Conservation (phyloP, 768 basidiomycete genomes). For the Dendrothele bispora region DNA sequence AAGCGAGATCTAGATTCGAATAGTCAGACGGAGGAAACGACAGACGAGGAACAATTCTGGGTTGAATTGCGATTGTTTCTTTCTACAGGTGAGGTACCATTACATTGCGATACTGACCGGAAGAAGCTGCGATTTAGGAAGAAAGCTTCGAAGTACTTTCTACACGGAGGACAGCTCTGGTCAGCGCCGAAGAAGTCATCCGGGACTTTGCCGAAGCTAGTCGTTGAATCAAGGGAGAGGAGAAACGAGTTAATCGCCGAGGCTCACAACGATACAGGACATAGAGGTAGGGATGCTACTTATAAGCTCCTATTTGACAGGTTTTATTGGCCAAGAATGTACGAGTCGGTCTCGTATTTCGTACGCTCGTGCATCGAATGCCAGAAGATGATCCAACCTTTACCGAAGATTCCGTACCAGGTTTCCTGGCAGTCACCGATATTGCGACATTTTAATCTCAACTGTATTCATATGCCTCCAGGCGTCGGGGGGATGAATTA, state of each 20-base stretch:
- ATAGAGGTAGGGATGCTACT: conserved; percentile 29
- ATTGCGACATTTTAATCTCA: conserved; percentile 23
- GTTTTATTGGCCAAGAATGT: too few relatives aligned
- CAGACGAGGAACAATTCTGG: conserved; percentile 5
- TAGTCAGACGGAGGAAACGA: neutral
- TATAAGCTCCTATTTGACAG: too few relatives aligned
- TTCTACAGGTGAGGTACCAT: neutral
- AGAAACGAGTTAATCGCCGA: conserved; percentile 17
- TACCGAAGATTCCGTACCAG: conserved; percentile 18
- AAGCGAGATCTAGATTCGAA: neutral
- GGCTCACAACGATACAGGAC: conserved; percentile 27
- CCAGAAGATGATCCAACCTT: conserved; percentile 17
- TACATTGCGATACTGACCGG: neutral
- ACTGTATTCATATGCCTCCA: conserved; percentile 27
- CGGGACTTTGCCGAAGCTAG: conserved; percentile 17
- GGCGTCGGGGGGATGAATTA: conserved; percentile 20
- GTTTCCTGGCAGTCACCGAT: conserved; percentile 17
- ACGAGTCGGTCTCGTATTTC: too few relatives aligned
- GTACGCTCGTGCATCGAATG: too few relatives aligned
- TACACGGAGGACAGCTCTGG: conserved; percentile 19
- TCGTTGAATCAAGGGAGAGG: conserved; percentile 13
- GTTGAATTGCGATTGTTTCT: conserved; percentile 16
- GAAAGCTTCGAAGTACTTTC: conserved; percentile 12
- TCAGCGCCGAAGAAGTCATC: conserved; percentile 4
- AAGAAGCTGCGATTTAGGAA: conserved; percentile 8